phyloP scores from a whole-genome alignment of 768 basidiomycete species.

The Leccinum longicurvipes region DNA sequence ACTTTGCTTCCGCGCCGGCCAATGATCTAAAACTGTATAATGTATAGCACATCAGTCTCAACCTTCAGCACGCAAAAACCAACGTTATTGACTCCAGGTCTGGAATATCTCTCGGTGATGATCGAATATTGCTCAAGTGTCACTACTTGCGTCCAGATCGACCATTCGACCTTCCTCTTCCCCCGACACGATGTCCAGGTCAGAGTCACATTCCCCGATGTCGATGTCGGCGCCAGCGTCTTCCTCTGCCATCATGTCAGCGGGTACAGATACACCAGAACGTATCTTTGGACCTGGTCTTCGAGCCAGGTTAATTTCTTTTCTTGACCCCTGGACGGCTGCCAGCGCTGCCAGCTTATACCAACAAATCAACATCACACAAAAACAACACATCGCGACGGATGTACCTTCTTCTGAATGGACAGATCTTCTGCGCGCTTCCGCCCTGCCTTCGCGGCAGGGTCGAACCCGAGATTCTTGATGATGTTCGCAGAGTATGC shows the following conservation, averaged over 20 bases:
- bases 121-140: constrained; percentile 2
- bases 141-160: constrained; percentile 23
- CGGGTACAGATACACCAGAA: constrained; percentile 50
- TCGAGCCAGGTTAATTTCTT: constrained; percentile 56
- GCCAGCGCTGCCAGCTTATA: constrained; percentile 55
- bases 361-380: not conserved
- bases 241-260: constrained; percentile 27
- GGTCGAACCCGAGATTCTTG: constrained; percentile 77
- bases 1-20: not conserved
- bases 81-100: not conserved
- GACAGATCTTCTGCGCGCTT: constrained; percentile 37
- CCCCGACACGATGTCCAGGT: constrained; percentile 5
- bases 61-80: not conserved
- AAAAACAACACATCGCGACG: not conserved
- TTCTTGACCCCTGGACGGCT: constrained; percentile 47
- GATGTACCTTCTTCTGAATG: constrained; percentile 57
- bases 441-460: constrained; percentile 53
- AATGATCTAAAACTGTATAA: not conserved
- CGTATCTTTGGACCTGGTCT: constrained; percentile 60
- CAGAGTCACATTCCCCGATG: constrained; percentile 10
- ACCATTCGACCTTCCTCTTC: constrained; percentile 16
- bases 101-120: not conserved
- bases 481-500: constrained; percentile 67
- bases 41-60: not conserved
- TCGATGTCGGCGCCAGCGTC: not conserved